phyloP scores from a whole-genome alignment of 805 yeast genomes.

The Vanderwaltozyma tropicalis region DNA sequence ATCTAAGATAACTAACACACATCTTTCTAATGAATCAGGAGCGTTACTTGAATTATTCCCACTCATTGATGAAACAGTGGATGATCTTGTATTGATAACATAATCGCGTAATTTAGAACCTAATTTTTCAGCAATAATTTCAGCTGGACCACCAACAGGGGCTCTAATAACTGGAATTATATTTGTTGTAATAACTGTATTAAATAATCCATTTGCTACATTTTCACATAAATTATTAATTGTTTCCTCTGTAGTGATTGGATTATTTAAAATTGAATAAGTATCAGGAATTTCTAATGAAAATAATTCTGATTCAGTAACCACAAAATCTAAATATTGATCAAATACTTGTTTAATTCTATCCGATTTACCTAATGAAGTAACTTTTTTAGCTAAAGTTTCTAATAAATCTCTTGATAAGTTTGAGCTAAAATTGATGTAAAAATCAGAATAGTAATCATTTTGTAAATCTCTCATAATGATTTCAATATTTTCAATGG shows the following conservation, averaged over 20 bases:
- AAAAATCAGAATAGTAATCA: slow-evolving; percentile 69
- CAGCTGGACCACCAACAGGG: slow-evolving; percentile 91
- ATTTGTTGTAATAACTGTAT: slow-evolving; percentile 66
- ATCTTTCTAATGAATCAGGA: slow-evolving; percentile 39
- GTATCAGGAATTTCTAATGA: slow-evolving; percentile 59
- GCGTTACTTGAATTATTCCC: slow-evolving; percentile 13
- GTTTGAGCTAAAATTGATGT: slow-evolving; percentile 78
- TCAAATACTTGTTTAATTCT: slow-evolving; percentile 84
- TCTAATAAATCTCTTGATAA: slow-evolving; percentile 72
- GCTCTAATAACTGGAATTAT: slow-evolving; percentile 85
- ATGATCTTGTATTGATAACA: slow-evolving; percentile 50
- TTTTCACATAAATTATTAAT: slow-evolving; percentile 58
- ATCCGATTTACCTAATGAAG: slow-evolving; percentile 56
- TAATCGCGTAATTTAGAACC: slow-evolving; percentile 80
- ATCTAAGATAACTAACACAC: slow-evolving; percentile 75
- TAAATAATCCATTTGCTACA: slow-evolving; percentile 72
- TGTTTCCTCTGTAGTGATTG: slow-evolving; percentile 61
- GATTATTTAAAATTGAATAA: slow-evolving; percentile 60
- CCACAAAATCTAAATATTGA: slow-evolving; percentile 85
- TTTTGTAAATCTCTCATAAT: slow-evolving; percentile 64
- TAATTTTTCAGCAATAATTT: slow-evolving; percentile 77
- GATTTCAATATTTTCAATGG: slow-evolving; percentile 56
- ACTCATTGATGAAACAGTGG: slow-evolving; percentile 15
- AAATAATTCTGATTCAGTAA: slow-evolving; percentile 86
- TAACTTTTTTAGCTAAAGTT: slow-evolving; percentile 76